Evolutionary conservation across 805 yeast genomes (phyloP).

Genomic region (Metschnikowia borealis): DNA sequence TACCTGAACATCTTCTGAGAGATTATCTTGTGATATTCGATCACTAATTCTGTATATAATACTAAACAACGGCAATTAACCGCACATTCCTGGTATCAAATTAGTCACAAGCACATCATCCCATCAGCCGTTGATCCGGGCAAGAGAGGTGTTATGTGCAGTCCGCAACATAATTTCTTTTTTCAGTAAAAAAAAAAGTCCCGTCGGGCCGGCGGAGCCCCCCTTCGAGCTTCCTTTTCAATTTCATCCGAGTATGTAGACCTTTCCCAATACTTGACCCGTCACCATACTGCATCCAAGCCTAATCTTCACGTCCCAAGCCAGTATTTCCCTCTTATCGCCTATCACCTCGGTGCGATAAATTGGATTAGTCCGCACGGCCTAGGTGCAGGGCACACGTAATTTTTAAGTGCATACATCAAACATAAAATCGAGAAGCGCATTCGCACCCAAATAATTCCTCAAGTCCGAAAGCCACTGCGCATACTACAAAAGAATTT

Average conservation of each 20-base stretch:
- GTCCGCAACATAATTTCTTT: not conserved
- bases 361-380: not conserved
- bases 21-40: constrained; percentile 1
- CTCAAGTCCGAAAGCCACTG: constrained; percentile 1
- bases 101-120: not conserved
- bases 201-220: not conserved
- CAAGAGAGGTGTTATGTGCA: not conserved
- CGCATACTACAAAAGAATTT: not conserved
- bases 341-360: not conserved
- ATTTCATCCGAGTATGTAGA: too few relatives aligned
- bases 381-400: constrained; percentile 1
- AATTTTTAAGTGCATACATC: constrained; percentile 5
- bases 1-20: too few relatives aligned
- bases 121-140: not conserved
- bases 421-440: not conserved
- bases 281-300: not conserved
- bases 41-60: constrained; percentile 9
- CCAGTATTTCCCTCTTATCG: not conserved
- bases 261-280: too few relatives aligned
- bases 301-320: not conserved
- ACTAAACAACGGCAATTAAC: not conserved
- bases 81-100: not conserved
- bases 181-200: not conserved
- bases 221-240: not conserved
- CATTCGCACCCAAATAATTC: constrained; percentile 4